Base-by-base conservation (phyloP, 441 rosid species). In the Pelargonium myrrhifolium region DNA sequence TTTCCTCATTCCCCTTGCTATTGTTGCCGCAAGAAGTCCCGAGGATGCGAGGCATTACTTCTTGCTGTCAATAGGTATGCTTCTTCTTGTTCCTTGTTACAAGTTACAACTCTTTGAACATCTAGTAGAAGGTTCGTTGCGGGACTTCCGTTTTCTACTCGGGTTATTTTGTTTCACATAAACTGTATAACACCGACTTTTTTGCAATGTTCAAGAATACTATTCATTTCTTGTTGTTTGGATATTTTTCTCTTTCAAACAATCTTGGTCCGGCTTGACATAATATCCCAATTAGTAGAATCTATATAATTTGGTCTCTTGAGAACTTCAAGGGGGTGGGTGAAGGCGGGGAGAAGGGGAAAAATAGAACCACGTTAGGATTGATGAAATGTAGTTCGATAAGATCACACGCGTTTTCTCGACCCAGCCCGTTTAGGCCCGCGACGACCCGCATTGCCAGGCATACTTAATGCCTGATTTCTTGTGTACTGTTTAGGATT, bases 21-120 rank as follows among this genome's bases (percentile, higher is more conserved):
- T 87, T 63, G 80, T 84, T 68, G 95, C 96, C 11, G 88, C 78
- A 12, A 82, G 88, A 61, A 91, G 87, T 77, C 70, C 80, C 53
- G 96, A 87, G 73, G 93, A 93, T 65, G 93, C 97, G n/a, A 83
- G 78, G 71, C 97, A 91, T 43, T 91, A 86, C 82, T 89, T 85
- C 69, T 55, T 88, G 72, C 83, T 93, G 51, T 87, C 95, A 47
- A 83, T 89, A 73, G 97, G 97, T 89, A 86, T 76, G 67, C 63
- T 66, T n/a, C n/a, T 51, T 66, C 20, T 42, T 60, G n/a, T n/a
- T n/a, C n/a, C n/a, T n/a, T n/a, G n/a, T n/a, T n/a, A n/a, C n/a
- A n/a, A n/a, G 28, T 51, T 2, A 62, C 47, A 53, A 66, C 31
- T 22, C 26, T 39, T 11, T 39, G 3, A 6, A 45, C 40, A n/a